Evolutionary conservation across 1,284 basidiomycete genomes (phyloP).

Genomic region (Cerrena zonata): DNA sequence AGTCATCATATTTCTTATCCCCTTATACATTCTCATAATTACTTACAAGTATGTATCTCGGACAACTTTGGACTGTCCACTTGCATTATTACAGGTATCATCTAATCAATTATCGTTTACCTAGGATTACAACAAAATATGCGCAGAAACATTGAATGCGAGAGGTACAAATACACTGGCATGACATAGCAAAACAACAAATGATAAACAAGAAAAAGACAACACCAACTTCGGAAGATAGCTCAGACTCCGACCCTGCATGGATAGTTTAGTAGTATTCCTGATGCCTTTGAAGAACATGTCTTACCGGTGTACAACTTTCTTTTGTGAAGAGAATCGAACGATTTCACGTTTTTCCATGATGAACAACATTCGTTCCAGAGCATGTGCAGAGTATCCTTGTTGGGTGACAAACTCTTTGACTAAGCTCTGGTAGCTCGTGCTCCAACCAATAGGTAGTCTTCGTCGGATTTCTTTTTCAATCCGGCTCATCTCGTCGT

Average conservation of each 20-base stretch:
- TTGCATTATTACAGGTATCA: no score
- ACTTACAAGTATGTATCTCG: no score
- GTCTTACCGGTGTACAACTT: constrained; percentile 41
- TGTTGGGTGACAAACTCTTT: constrained; percentile 93
- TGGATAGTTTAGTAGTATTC: not conserved
- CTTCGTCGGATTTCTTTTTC: constrained; percentile 87
- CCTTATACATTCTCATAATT: no score
- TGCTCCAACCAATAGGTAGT: constrained; percentile 94
- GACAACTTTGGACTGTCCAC: no score
- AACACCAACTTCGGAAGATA: no score
- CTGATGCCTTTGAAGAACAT: not conserved
- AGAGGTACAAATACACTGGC: no score
- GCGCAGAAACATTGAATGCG: no score
- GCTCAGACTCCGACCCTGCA: constrained; percentile 8
- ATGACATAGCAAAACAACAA: no score
- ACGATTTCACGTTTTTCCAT: constrained; percentile 94
- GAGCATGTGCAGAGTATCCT: constrained; percentile 84
- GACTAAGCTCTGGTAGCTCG: constrained; percentile 90
- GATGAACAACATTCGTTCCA: constrained; percentile 88
- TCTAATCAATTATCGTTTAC: no score
- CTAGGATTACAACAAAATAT: no score
- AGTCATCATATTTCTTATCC: no score
- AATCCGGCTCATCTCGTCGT: constrained; percentile 90
- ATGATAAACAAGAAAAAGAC: no score
- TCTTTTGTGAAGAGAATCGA: constrained; percentile 71